Conservation (phyloP, 2,329 filamentous ascomycete species). For the Arthrobotrys sphaeroides region DNA sequence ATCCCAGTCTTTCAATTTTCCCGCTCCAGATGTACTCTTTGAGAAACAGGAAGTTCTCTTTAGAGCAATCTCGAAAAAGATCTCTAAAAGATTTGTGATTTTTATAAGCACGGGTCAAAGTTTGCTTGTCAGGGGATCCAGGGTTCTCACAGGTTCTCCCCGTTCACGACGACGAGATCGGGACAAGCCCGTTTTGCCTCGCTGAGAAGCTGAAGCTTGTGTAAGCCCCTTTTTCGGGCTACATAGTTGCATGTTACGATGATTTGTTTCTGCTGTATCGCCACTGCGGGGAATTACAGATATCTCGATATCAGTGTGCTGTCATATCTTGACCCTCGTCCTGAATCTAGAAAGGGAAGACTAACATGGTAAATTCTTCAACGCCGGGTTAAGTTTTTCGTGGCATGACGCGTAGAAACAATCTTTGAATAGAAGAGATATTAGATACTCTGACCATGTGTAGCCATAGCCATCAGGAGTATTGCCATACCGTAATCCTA, state of each 20-base stretch:
- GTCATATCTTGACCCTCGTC: not conserved
- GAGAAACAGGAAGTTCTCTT: slow-evolving; percentile 78
- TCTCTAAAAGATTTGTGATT: slow-evolving; percentile 58
- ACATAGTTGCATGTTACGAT: slow-evolving; percentile 94
- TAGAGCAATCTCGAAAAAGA: slow-evolving; percentile 85
- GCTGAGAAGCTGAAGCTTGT: slow-evolving; percentile 84
- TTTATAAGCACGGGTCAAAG: not conserved
- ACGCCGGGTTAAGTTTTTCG: slow-evolving; percentile 43
- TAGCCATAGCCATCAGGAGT: not conserved
- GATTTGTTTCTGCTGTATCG: slow-evolving; percentile 92
- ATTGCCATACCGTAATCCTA: slow-evolving; percentile 46
- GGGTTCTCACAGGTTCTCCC: slow-evolving; percentile 75
- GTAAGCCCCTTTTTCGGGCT: slow-evolving; percentile 75
- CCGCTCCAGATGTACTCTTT: slow-evolving; percentile 78
- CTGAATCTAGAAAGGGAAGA: not conserved
- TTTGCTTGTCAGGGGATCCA: not conserved
- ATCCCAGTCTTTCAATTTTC: slow-evolving; percentile 81
- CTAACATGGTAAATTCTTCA: slow-evolving; percentile 39
- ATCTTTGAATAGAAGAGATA: not conserved
- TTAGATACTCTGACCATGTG: not conserved
- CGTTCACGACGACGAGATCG: slow-evolving; percentile 83
- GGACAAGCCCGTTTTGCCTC: slow-evolving; percentile 84
- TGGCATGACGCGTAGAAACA: slow-evolving; percentile 53
- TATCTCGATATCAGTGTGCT: no score
- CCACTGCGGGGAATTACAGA: slow-evolving; percentile 73